Evolutionary conservation across 2,329 filamentous ascomycete species (phyloP).

Genomic region (Exophiala sp.): DNA sequence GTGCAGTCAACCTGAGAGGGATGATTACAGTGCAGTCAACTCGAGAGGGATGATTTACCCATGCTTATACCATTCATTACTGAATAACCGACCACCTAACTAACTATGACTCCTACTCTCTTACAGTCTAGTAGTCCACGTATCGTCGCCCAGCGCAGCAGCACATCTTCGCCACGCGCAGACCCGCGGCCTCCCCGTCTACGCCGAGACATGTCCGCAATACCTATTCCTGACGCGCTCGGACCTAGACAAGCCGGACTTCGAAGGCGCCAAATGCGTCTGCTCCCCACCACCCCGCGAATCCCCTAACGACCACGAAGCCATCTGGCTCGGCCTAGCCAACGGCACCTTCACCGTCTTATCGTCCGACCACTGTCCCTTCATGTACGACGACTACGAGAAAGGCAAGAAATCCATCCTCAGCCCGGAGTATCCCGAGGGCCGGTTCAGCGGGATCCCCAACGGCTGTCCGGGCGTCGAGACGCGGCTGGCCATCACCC

Average conservation of each 20-base stretch:
- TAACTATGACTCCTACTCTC: background rate
- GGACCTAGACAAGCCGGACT: conserved; percentile 39
- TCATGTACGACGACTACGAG: conserved; percentile 45
- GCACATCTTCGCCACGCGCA: conserved; percentile 48
- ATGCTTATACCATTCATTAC: too few relatives aligned
- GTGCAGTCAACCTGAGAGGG: too few relatives aligned
- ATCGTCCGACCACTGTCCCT: conserved; percentile 48
- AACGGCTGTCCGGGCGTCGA: conserved; percentile 56
- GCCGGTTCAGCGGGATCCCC: conserved; percentile 52
- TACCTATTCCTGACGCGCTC: conserved; percentile 53
- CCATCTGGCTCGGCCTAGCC: conserved; percentile 47
- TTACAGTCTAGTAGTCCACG: conserved; percentile 45
- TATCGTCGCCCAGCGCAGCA: conserved; percentile 45
- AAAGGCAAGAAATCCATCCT: conserved; percentile 48
- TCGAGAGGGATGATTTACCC: too few relatives aligned
- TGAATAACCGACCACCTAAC: too few relatives aligned
- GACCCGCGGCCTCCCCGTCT: conserved; percentile 46
- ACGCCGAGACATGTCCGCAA: conserved; percentile 55
- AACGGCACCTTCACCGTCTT: conserved; percentile 53
- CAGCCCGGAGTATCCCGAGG: conserved; percentile 40
- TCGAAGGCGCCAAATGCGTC: conserved; percentile 49
- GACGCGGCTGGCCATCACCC: conserved; percentile 48
- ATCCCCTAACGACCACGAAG: conserved; percentile 44
- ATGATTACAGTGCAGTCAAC: too few relatives aligned
- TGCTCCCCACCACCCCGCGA: conserved; percentile 50